These are phyloP conservation scores for Leccinum imitatum DNA, from an alignment of 768 basidiomycete species.

Conservation along the genomic window DNA sequence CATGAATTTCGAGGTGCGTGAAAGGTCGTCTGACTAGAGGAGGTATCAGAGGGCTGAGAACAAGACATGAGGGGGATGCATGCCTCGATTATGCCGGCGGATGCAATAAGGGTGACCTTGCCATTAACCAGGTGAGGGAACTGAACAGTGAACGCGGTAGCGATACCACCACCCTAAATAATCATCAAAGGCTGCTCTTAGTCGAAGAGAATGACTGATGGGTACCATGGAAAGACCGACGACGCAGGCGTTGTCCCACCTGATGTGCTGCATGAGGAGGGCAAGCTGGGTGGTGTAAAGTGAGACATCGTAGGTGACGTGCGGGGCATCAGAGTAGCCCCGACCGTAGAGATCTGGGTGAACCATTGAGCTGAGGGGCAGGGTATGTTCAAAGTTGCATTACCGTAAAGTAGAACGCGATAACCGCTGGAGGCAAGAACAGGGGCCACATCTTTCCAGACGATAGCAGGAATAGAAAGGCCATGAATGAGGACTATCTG, in stretches of 20 bases:
- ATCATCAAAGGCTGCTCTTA: neutral
- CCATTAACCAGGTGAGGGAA: slow-evolving; percentile 72
- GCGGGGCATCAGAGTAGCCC: slow-evolving; percentile 81
- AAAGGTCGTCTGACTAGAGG: slow-evolving; percentile 60
- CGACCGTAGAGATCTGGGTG: slow-evolving; percentile 72
- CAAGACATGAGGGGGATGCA: slow-evolving; percentile 1
- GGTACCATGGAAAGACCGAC: slow-evolving; percentile 76
- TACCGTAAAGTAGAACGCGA: slow-evolving; percentile 77
- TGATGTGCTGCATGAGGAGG: slow-evolving; percentile 74
- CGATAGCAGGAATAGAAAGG: slow-evolving; percentile 70
- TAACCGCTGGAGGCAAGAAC: slow-evolving; percentile 59
- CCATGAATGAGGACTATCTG: slow-evolving; percentile 80
- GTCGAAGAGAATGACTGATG: neutral
- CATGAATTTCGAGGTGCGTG: slow-evolving; percentile 75
- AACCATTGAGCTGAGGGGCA: slow-evolving; percentile 4
- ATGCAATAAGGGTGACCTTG: slow-evolving; percentile 65
- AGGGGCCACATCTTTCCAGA: slow-evolving; percentile 77
- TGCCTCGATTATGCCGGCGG: slow-evolving; percentile 69
- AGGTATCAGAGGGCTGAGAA: neutral
- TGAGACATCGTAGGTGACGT: slow-evolving; percentile 59
- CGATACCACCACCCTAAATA: slow-evolving; percentile 67
- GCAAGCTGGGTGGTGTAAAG: slow-evolving; percentile 80
- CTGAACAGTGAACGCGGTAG: slow-evolving; percentile 65
- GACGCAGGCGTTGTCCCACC: slow-evolving; percentile 65
- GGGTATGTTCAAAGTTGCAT: slow-evolving; percentile 5